Percentiles rank a stretch among this genome's conserved stretches.
Conservation (phyloP, 257 asterid genomes). For the Lithospermum erythrorhizon region DNA sequence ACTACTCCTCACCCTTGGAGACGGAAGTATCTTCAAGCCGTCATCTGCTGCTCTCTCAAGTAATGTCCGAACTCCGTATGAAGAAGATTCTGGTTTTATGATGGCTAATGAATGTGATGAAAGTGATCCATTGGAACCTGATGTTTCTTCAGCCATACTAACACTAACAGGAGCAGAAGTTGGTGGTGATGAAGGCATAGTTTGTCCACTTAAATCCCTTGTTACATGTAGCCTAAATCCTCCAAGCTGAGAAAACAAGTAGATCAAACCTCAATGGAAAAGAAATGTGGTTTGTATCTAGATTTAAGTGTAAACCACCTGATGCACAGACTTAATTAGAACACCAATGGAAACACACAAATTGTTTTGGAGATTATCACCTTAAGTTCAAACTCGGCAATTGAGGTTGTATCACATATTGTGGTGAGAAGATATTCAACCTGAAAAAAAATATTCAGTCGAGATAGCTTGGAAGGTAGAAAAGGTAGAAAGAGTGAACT, state of each 20-base stretch:
- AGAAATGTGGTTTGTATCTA: slow-evolving; percentile 1
- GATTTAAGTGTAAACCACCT: neutral
- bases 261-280: slow-evolving; percentile 2
- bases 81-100: slow-evolving; percentile 27
- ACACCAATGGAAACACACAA: neutral
- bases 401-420: slow-evolving; percentile 73
- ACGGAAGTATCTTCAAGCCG: slow-evolving; percentile 60
- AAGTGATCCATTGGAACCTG: slow-evolving; percentile 59
- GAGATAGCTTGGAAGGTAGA: neutral
- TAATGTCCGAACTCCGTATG: slow-evolving; percentile 31
- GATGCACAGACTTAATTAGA: neutral
- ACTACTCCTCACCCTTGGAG: slow-evolving; percentile 56
- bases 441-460: slow-evolving; percentile 30
- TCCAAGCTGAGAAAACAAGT: slow-evolving; percentile 36
- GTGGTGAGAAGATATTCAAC: slow-evolving; percentile 60
- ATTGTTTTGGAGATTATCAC: slow-evolving; percentile 23
- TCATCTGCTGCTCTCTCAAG: slow-evolving; percentile 61
- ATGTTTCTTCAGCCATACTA: slow-evolving; percentile 25
- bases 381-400: slow-evolving; percentile 77
- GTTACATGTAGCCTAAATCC: slow-evolving; percentile 58
- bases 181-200: slow-evolving; percentile 35
- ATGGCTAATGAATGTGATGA: slow-evolving; percentile 56
- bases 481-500: neutral
- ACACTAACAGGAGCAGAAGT: slow-evolving; percentile 37
- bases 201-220: slow-evolving; percentile 39